Conservation (phyloP, 2,329 filamentous ascomycete species). For the Rosellinia necatrix region DNA sequence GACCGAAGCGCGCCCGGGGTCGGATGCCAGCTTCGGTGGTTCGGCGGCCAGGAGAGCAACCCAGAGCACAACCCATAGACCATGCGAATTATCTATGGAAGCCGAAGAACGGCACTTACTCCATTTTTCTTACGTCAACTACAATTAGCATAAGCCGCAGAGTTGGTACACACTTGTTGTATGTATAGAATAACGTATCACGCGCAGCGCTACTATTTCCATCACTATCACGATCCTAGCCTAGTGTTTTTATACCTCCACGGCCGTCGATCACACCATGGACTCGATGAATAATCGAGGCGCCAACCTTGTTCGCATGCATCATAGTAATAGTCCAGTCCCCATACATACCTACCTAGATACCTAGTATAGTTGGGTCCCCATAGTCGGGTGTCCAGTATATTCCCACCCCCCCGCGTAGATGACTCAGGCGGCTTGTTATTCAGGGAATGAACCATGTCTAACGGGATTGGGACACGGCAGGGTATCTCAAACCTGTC, state of each 20-base stretch:
- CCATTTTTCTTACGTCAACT: conserved; percentile 36
- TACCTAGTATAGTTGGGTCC: neutral
- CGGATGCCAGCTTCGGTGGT: neutral
- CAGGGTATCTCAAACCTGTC: conserved; percentile 10
- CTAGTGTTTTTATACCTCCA: no score
- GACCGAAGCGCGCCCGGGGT: neutral
- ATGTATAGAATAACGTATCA: neutral
- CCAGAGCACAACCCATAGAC: conserved; percentile 1
- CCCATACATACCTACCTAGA: neutral
- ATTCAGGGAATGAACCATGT: conserved; percentile 10
- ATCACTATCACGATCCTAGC: conserved; percentile 10
- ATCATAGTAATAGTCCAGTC: neutral
- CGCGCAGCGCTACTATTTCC: neutral
- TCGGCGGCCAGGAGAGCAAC: neutral
- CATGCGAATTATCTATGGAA: conserved; percentile 7
- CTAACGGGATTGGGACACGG: no score
- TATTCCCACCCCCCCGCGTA: conserved; percentile 3
- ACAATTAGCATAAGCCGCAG: neutral
- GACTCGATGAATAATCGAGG: neutral
- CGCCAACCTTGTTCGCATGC: conserved; percentile 10
- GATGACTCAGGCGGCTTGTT: conserved; percentile 33
- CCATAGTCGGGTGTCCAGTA: no score
- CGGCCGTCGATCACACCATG: conserved; percentile 1
- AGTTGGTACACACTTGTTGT: neutral
- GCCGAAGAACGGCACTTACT: conserved; percentile 30